Base-by-base conservation (phyloP, 2,329 filamentous ascomycete genomes). In the Pseudogymnoascus sp. region DNA sequence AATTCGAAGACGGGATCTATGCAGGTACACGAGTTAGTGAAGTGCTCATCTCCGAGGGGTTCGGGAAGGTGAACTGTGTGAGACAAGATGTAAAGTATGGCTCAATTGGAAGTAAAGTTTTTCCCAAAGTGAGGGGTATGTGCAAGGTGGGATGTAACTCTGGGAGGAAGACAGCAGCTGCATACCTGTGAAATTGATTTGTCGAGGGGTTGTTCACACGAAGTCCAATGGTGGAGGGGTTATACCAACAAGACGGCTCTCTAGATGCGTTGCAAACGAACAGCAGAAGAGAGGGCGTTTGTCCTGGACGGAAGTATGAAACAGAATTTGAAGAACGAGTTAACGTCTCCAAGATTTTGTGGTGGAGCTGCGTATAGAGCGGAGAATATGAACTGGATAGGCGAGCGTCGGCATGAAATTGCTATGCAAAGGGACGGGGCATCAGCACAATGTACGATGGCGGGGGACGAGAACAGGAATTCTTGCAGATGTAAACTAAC, bases 271-370 rank as follows among this genome's bases (percentile, higher is more conserved):
- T 56, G 25, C 50, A 56, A 56, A 56, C 50, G 50, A 56, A 34
- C 50, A 34, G 50, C 50, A 56, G 10, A 34, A 56, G 50, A 56
- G 28, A 56, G 34, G 23, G 50, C 50, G 50, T 56, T 56, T 56
- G 50, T 56, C 50, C 50, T 56, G 50, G 50, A 56, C 50, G 50
- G 50, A 56, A 56, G 50, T 56, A 56, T 56, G 50, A 34, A 56
- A 18, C 50, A 56, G 50, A 56, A 56, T 63, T 62, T 71, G 72
- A 74, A 74, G 69, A 73, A 73, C 72, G 72, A 74, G 71, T 72
- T 68, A 74, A 74, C 72, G 72, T 72, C 71, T 74, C 72, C 72
- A 68, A 68, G 71, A 69, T 70, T 66, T 65, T 63, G 63, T 66
- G 65, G 56, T 64, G 64, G 64, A 46, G 60, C 66, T 62, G 64